Evolutionary conservation across 208 protist genomes (phyloP), one percentile per base, ranked within the genome.

Genomic region (Leishmania braziliensis): DNA sequence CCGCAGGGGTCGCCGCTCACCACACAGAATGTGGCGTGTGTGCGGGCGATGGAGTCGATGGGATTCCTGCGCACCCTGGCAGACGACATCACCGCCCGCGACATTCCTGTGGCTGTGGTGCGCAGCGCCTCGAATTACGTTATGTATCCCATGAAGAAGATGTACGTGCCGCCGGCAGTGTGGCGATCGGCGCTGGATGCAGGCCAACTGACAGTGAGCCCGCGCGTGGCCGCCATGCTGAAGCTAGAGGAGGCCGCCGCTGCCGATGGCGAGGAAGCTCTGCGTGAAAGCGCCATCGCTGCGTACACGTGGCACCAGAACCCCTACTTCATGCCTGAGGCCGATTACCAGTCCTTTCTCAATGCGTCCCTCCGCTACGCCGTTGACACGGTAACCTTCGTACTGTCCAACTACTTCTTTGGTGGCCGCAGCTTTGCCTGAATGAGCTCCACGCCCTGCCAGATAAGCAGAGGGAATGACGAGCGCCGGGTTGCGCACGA

Each of bases 341-440:
- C 79, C 46, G 90, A 90, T 53, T 80, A 93, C 72, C 69, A 83
- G 50, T 81, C 66, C 6, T 93, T 92, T 71, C 79, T 87, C 12
- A 71, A 79, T 29, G 88, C 88, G 1, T 91, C 90, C 26, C 86
- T 85, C 78, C 86, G 84, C 50, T 93, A 93, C 77, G 86, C 90
- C 0, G 77, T 93, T 6, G 75, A 88, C 60, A 91, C 90, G 23
- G 86, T 84, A 23, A 83, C 81, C 5, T 89, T 93, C 76, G 88
- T 92, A 33, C 54, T 93, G 56, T 88, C 80, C 39, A 93, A 93
- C 81, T 92, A 89, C 79, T 93, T 93, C 77, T 86, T 93, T 74
- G 86, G 89, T 23, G 87, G 87, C 1, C 84, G 87, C 20, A 26
- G 76, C 68, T 86, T 90, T 62, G 43, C 70, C 6, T 56, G 10